These are phyloP conservation scores for Gastroboletus turbinatus DNA, from an alignment of 1,284 basidiomycete genomes.

Conservation along the genomic window DNA sequence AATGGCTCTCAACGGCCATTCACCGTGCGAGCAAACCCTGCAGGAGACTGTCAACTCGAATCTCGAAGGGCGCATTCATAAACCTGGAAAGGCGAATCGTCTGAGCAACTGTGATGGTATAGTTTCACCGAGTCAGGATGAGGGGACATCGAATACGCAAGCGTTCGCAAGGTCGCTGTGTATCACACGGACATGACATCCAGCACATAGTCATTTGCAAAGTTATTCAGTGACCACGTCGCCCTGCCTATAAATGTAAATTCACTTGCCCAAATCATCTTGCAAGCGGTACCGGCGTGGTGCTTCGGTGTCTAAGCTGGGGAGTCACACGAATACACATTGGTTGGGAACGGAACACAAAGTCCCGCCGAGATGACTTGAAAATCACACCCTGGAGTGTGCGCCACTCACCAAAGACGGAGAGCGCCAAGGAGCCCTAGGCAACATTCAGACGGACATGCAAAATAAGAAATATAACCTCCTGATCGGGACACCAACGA, in stretches of 20 bases:
- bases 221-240: slow-evolving; percentile 11
- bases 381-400: slow-evolving; percentile 1
- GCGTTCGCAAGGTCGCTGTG: slow-evolving; percentile 6
- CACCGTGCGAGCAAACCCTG: not conserved
- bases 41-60: not conserved
- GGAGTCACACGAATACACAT: slow-evolving; percentile 1
- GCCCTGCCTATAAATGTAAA: slow-evolving; percentile 17
- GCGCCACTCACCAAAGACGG: not conserved
- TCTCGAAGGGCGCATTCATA: slow-evolving; percentile 7
- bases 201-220: slow-evolving; percentile 11
- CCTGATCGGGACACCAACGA: slow-evolving; percentile 8
- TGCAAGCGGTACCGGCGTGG: slow-evolving; percentile 29
- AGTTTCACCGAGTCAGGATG: slow-evolving; percentile 2
- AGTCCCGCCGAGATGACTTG: slow-evolving; percentile 4
- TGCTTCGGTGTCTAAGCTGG: slow-evolving; percentile 1
- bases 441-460: slow-evolving; percentile 2
- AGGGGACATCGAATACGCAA: slow-evolving; percentile 6
- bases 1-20: not conserved
- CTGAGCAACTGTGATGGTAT: slow-evolving; percentile 2
- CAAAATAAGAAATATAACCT: not conserved
- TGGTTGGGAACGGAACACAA: not conserved
- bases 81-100: slow-evolving; percentile 18
- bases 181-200: slow-evolving; percentile 32
- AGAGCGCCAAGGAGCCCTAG: not conserved
- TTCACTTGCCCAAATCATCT: slow-evolving; percentile 16